Evolutionary conservation across 1,284 basidiomycete species (phyloP), one percentile per base, ranked within the genome.

Genomic region (Leucoagaricus sp.): DNA sequence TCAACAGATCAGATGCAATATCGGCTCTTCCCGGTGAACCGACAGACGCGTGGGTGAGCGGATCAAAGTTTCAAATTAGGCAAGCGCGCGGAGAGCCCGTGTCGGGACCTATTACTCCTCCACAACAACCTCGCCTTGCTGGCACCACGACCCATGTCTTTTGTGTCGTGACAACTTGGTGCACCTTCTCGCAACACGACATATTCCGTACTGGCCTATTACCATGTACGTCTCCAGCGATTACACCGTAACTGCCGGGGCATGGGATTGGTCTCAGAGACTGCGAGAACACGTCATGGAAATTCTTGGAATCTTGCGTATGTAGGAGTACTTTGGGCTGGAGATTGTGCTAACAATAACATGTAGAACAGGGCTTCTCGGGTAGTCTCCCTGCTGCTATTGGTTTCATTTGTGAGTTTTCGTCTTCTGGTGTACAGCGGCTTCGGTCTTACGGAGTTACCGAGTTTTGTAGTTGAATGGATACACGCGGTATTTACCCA

Each of bases 11-110:
- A n/a, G n/a, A n/a, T n/a, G n/a, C n/a, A n/a, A n/a, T n/a, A n/a
- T n/a, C n/a, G n/a, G n/a, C n/a, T n/a, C n/a, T n/a, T n/a, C n/a
- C n/a, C n/a, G n/a, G n/a, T n/a, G n/a, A n/a, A n/a, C n/a, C n/a
- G n/a, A n/a, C n/a, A n/a, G n/a, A n/a, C n/a, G 15, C 26, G 40
- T 10, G 26, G 8, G n/a, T 3, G 40, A n/a, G 40, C 54, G 54
- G 54, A 55, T 55, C 54, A 55, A 45, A 17, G 13, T 36, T n/a
- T 28, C 42, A 34, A 55, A 55, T 33, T 28, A 15, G 47, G 45
- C 40, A 49, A 29, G 42, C 55, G 51, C 48, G 55, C 41, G 34
- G 17, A 33, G n/a, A 25, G 36, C 44, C 42, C 55, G 21, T 57
- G 55, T 52, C 9, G 25, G 21, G 5, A 13, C 19, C 19, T 23